These are phyloP conservation scores for Citrus inodora DNA, from an alignment of 345 rosid genomes.

Conservation along the genomic window DNA sequence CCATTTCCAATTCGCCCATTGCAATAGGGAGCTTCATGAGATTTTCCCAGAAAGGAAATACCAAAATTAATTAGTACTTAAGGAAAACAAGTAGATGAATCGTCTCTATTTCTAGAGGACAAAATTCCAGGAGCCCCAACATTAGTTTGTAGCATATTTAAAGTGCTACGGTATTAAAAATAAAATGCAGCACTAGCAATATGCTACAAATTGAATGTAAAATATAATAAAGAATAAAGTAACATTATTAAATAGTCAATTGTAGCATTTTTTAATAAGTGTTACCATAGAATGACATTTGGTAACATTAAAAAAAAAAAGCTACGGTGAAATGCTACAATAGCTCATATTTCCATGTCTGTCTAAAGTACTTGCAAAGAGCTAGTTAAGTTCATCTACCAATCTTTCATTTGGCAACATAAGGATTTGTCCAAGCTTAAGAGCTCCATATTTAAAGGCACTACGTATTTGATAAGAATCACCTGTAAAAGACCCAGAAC, in stretches of 20 bases:
- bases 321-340: no score
- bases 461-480: constrained; percentile 31
- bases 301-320: no score
- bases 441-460: constrained; percentile 37
- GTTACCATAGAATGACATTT: no score
- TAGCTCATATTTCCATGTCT: constrained; percentile 15
- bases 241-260: no score
- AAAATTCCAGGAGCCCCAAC: not conserved
- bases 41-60: not conserved
- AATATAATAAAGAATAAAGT: no score
- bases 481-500: constrained; percentile 10
- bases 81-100: not conserved
- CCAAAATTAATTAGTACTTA: not conserved
- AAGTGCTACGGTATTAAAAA: no score
- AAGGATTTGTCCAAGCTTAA: constrained; percentile 34
- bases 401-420: constrained; percentile 24
- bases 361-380: constrained; percentile 34
- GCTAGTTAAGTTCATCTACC: constrained; percentile 25
- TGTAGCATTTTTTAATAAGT: no score
- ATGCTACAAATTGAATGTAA: no score
- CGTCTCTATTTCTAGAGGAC: constrained; percentile 15
- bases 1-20: constrained; percentile 13
- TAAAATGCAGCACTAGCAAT: no score
- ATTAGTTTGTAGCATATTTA: no score
- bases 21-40: not conserved